Conservation (phyloP, 2,329 filamentous ascomycete species). For the Ilyonectria mors-panacis region DNA sequence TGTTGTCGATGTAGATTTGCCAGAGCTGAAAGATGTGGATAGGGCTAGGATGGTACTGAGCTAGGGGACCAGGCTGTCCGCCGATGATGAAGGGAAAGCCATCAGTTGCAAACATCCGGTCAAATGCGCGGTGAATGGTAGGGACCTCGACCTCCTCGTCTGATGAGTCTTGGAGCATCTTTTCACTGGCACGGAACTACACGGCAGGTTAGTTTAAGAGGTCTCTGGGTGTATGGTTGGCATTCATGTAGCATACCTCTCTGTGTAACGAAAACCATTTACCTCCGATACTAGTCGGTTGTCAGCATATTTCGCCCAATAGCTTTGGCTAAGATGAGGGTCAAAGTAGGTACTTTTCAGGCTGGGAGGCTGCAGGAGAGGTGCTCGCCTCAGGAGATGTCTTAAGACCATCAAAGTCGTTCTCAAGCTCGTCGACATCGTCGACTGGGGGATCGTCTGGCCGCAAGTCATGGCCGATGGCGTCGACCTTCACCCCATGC, state of each 20-base stretch:
- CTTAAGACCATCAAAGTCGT: conserved; percentile 69
- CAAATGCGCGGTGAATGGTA: conserved; percentile 71
- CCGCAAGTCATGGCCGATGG: conserved; percentile 67
- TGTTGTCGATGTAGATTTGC: conserved; percentile 79
- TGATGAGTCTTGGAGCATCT: conserved; percentile 67
- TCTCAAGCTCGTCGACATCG: conserved; percentile 70
- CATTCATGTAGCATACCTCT: conserved; percentile 58
- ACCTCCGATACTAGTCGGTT: conserved; percentile 34
- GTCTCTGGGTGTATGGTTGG: background rate
- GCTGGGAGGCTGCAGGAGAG: conserved; percentile 50
- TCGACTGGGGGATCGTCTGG: conserved; percentile 55
- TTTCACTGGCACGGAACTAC: conserved; percentile 67
- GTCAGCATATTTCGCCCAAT: conserved; percentile 27
- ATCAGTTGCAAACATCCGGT: conserved; percentile 71
- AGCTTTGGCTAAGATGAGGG: background rate
- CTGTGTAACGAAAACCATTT: conserved; percentile 67
- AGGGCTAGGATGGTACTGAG: conserved; percentile 66
- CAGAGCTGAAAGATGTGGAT: conserved; percentile 76
- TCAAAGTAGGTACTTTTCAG: conserved; percentile 45
- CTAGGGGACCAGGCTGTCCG: conserved; percentile 59
- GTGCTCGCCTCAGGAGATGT: conserved; percentile 65
- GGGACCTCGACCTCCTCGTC: conserved; percentile 69
- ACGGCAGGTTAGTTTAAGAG: conserved; percentile 18
- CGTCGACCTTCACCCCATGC: conserved; percentile 78
- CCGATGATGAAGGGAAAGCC: conserved; percentile 72